Evolutionary conservation across 441 rosid genomes (phyloP), one percentile per base, ranked within the genome.

Genomic region (Pelargonium fulgidum): DNA sequence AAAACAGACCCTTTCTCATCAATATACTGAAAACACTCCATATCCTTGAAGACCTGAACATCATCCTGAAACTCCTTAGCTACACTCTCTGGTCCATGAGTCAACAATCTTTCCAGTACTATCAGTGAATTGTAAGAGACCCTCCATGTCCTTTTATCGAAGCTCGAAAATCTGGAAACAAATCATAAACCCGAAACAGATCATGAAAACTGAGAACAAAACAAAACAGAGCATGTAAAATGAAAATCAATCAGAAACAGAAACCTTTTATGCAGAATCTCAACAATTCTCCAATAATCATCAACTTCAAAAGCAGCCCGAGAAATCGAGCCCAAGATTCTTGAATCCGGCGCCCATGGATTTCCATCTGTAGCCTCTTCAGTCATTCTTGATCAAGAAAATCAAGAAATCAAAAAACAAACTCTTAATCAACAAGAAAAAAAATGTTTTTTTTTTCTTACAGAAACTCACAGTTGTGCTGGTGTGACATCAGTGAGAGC

Each of bases 41-140:
- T 82, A 75, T 85, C 78, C 44, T 59, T 44, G 65, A 93, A 84
- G 42, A 83, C 82, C 64, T 81, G 84, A 70, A 17, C 81, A 70
- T 89, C 92, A 48, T 64, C 64, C 75, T 85, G 92, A 69, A 93
- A 91, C 80, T 91, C 98, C 56, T 82, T 81, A 1, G 91, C 84
- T 12, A 84, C 89, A 67, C 98, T 93, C 70, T 88, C 98, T 0
- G 97, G 98, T 70, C 98, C 98, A 69, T 91, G 98, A 77, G 96
- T 89, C 79, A 93, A 73, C 72, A 89, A 78, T 77, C 79, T 93
- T 22, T 93, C 97, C 68, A 93, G 85, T 33, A 93, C 82, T 69
- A 85, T 77, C 63, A 89, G 79, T 39, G 92, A 85, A 78, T 89
- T 87, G 75, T 91, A 88, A 70, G 93, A 84, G 22, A 75, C 80